Conservation (phyloP, 2,329 filamentous ascomycete species). For the Colletotrichum trifolii region DNA sequence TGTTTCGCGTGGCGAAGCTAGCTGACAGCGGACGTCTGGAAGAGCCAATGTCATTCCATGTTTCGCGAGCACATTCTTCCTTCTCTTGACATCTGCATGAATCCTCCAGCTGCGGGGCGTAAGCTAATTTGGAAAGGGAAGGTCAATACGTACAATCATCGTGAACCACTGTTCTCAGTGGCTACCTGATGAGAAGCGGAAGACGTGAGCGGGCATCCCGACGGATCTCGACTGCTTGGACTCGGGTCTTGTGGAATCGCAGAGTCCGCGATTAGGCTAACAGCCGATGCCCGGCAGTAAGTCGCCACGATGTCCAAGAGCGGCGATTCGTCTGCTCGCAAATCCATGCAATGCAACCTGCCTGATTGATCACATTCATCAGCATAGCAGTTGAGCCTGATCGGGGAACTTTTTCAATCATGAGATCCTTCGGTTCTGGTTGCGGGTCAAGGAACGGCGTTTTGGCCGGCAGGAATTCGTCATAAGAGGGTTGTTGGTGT, state of each 20-base stretch:
- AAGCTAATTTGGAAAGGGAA: conserved; percentile 30
- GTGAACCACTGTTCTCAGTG: conserved; percentile 2
- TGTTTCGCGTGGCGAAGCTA: too few species aligned
- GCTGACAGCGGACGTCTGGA: neutral
- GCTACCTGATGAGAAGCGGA: neutral
- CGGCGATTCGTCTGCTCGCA: conserved; percentile 4
- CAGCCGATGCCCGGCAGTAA: neutral
- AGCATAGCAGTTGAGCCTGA: conserved; percentile 13
- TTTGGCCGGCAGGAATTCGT: too few species aligned
- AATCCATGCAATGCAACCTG: conserved; percentile 21
- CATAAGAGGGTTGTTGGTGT: neutral
- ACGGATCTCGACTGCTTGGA: neutral
- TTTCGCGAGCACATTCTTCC: neutral
- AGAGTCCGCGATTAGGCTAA: neutral
- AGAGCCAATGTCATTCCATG: neutral
- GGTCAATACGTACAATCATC: conserved; percentile 1
- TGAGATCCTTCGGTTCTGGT: neutral
- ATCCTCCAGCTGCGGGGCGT: conserved; percentile 20
- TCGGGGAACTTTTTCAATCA: neutral
- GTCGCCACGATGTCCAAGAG: neutral
- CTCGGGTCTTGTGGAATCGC: neutral
- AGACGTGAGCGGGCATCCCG: conserved; percentile 3
- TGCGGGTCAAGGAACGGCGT: too few species aligned
- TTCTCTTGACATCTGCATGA: neutral
- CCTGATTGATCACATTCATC: conserved; percentile 14